Evolutionary conservation across 2,329 filamentous ascomycete species (phyloP).

Genomic region (Colletotrichum euphorbiae): DNA sequence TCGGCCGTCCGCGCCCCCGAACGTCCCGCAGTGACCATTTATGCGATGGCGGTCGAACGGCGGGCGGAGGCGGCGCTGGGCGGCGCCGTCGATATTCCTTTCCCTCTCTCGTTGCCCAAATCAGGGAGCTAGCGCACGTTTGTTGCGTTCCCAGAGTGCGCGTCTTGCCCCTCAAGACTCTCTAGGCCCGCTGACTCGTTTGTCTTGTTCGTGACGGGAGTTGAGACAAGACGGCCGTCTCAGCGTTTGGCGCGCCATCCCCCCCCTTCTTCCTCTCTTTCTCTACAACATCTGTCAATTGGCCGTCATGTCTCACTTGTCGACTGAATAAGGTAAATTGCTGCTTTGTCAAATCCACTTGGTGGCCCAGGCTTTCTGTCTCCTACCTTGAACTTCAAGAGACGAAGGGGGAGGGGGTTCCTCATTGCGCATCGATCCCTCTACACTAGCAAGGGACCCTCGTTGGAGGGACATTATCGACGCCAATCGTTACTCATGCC

Average conservation of each 20-base stretch:
- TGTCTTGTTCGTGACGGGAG: not conserved
- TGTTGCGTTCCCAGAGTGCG: not conserved
- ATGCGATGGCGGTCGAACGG: slow-evolving; percentile 14
- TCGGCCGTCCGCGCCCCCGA: slow-evolving; percentile 22
- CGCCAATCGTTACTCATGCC: slow-evolving; percentile 17
- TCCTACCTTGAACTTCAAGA: not conserved
- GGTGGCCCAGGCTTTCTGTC: not conserved
- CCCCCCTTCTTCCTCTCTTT: not conserved
- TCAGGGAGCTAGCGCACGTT: slow-evolving; percentile 2
- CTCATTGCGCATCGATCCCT: slow-evolving; percentile 5
- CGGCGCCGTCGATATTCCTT: slow-evolving; percentile 1
- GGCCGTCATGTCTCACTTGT: not conserved
- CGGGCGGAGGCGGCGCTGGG: slow-evolving; percentile 2
- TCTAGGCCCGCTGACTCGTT: not conserved
- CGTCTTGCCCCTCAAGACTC: not conserved
- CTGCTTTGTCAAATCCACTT: not conserved
- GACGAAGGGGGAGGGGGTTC: not conserved
- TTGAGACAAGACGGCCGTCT: slow-evolving; percentile 26
- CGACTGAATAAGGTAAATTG: not conserved
- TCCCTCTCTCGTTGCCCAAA: not conserved
- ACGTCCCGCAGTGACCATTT: slow-evolving; percentile 19
- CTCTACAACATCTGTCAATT: not conserved
- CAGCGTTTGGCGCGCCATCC: slow-evolving; percentile 16
- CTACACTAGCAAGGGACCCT: slow-evolving; percentile 17
- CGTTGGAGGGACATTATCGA: slow-evolving; percentile 27